Evolutionary conservation across 495 filamentous ascomycete genomes (phyloP).

Genomic region (Tuber brumale): DNA sequence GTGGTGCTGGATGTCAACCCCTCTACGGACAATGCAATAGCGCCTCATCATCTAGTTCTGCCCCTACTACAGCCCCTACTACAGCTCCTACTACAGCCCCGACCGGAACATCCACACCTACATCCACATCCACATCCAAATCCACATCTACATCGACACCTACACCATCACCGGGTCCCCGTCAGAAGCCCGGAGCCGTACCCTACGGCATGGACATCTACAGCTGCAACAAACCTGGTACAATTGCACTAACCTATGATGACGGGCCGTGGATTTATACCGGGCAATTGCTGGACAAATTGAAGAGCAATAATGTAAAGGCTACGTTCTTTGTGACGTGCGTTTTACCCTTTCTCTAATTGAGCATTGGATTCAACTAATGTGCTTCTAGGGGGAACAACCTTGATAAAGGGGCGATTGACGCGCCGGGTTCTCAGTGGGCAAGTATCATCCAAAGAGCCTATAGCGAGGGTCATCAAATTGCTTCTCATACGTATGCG

Average conservation of each 20-base stretch:
- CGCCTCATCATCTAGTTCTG: not conserved
- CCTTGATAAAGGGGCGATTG: slow-evolving; percentile 56
- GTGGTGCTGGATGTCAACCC: slow-evolving; percentile 33
- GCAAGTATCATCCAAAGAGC: slow-evolving; percentile 51
- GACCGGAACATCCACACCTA: not conserved
- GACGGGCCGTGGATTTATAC: slow-evolving; percentile 68
- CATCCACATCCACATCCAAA: not conserved
- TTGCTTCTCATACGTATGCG: slow-evolving; percentile 57
- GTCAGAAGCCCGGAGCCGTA: slow-evolving; percentile 16
- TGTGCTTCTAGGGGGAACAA: slow-evolving; percentile 54
- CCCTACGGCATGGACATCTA: slow-evolving; percentile 28
- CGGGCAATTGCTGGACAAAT: slow-evolving; percentile 55
- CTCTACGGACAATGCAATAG: slow-evolving; percentile 21
- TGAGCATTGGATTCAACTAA: not conserved
- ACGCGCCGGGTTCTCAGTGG: slow-evolving; percentile 47
- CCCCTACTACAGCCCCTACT: not conserved
- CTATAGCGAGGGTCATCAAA: slow-evolving; percentile 58
- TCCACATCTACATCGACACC: not conserved
- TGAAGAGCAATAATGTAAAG: slow-evolving; percentile 52
- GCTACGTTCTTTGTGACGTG: slow-evolving; percentile 63
- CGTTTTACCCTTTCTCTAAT: not conserved
- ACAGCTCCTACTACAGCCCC: not conserved
- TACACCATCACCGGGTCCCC: not conserved
- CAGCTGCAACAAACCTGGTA: slow-evolving; percentile 6
- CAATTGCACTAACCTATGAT: slow-evolving; percentile 55